These are phyloP conservation scores for Anaeramoeba flamelloides DNA, from an alignment of 78 protist genomes.

Conservation along the genomic window DNA sequence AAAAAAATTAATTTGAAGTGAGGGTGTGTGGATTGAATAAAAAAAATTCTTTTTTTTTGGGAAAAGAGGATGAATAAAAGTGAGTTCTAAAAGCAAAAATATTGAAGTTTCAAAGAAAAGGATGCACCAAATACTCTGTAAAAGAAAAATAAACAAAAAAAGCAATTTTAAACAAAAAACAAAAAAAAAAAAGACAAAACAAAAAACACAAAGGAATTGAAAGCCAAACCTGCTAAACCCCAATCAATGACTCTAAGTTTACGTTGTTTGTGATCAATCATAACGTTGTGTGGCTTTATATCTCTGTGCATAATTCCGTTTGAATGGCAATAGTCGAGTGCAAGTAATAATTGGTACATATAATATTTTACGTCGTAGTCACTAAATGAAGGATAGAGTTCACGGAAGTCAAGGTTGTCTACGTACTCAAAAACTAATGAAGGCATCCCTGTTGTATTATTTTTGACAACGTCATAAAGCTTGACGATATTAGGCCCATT, in stretches of 20 bases:
- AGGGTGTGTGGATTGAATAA: too few species aligned
- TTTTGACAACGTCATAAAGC: conserved; percentile 83
- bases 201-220: too few species aligned
- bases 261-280: conserved; percentile 87
- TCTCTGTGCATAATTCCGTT: conserved; percentile 73
- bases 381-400: conserved; percentile 79
- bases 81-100: too few species aligned
- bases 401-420: conserved; percentile 78
- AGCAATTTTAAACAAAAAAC: too few species aligned
- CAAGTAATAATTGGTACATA: conserved; percentile 83
- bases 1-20: too few species aligned
- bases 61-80: too few species aligned
- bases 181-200: too few species aligned
- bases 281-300: conserved; percentile 92
- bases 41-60: too few species aligned
- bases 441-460: conserved; percentile 80
- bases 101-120: too few species aligned
- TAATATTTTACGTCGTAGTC: conserved; percentile 85
- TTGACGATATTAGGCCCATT: conserved; percentile 87
- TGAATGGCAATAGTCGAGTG: conserved; percentile 81
- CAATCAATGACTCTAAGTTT: conserved; percentile 69
- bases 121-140: too few species aligned
- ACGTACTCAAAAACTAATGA: conserved; percentile 84
- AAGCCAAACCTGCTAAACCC: too few species aligned
- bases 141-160: too few species aligned